Base-by-base conservation (phyloP, 768 basidiomycete species). In the Rhodotorula babjevae region DNA sequence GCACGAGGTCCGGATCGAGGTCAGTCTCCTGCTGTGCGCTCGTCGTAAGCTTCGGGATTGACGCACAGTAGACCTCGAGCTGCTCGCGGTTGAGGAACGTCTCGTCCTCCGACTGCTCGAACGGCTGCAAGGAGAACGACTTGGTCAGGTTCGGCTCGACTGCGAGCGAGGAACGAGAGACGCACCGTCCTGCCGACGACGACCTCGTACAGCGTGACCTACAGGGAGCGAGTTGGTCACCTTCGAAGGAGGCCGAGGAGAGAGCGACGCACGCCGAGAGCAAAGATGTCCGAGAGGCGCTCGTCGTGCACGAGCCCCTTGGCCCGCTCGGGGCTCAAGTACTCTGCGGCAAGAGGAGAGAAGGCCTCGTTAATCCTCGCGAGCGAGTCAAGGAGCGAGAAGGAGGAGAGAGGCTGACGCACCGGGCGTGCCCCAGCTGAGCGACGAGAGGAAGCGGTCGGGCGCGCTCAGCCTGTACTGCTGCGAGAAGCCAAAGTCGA, bases 401-500 rank as follows among this genome's bases (percentile, higher is more conserved):
- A 14, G 18, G 61, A 29, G 42, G 21, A 71, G 79, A 80, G 69
- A 79, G 91, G 56, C 36, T 0, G 29, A 27, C 36, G 18, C 15
- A 63, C 62, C 62, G 1, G 93, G 93, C 8, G 94, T 98, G 11
- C 93, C 95, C 82, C 81, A 83, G 33, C 58, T 63, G 47, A 81
- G 61, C 0, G 49, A 46, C 1, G 66, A 62, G 2, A 74, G 61
- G 65, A 74, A 76, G 11, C 60, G 47, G 16, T 71, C 65, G 27
- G 79, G 58, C 66, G 77, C 42, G 73, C 25, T 31, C 8, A 42
- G 47, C n/a, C 79, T 74, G 79, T 93, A 93, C 75, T 87, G 87
- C 78, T 95, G 91, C 3, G 95, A 92, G 77, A 98, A 99, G 2
- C 96, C 95, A 78, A 96, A 99, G 81, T 98, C 96, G 50, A 96